Evolutionary conservation across 192 early-diverging fungal species (phyloP).

Genomic region (Coemansia sp.): DNA sequence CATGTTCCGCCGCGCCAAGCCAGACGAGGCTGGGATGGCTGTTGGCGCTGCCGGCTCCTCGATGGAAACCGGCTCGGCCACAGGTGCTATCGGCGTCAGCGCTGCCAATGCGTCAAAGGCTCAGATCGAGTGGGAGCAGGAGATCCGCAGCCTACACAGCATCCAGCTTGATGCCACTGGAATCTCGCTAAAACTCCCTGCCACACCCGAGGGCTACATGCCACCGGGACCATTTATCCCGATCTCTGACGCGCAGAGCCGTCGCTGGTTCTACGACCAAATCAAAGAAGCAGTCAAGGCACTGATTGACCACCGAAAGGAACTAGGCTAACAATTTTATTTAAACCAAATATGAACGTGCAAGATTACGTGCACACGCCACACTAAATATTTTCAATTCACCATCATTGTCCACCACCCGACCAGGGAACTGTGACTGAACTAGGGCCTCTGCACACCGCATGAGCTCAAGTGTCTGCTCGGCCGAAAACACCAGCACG

Average conservation of each 20-base stretch:
- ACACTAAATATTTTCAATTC: conserved; percentile 42
- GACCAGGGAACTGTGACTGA: neutral
- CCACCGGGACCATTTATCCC: conserved; percentile 68
- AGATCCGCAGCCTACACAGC: conserved; percentile 68
- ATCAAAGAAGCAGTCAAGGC: conserved; percentile 70
- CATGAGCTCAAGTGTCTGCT: conserved; percentile 69
- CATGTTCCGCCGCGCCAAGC: conserved; percentile 62
- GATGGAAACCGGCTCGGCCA: conserved; percentile 36
- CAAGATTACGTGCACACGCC: conserved; percentile 50
- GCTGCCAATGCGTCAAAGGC: conserved; percentile 64
- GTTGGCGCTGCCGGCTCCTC: conserved; percentile 49
- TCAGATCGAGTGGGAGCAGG: conserved; percentile 84
- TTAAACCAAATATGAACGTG: conserved; percentile 32
- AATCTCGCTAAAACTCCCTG: conserved; percentile 71
- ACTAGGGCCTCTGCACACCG: conserved; percentile 62
- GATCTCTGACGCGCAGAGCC: conserved; percentile 65
- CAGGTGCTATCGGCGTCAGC: conserved; percentile 48
- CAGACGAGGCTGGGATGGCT: conserved; percentile 44
- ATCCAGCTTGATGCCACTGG: conserved; percentile 73
- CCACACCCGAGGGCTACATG: conserved; percentile 53
- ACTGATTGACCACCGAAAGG: conserved; percentile 47
- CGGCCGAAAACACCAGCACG: conserved; percentile 58
- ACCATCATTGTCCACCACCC: conserved; percentile 4
- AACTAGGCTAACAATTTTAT: conserved; percentile 21
- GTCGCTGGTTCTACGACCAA: conserved; percentile 71